Evolutionary conservation across 164 flowering plant genomes (phyloP), one percentile per base, ranked within the genome.

Genomic region (Nymphaea colorata): DNA sequence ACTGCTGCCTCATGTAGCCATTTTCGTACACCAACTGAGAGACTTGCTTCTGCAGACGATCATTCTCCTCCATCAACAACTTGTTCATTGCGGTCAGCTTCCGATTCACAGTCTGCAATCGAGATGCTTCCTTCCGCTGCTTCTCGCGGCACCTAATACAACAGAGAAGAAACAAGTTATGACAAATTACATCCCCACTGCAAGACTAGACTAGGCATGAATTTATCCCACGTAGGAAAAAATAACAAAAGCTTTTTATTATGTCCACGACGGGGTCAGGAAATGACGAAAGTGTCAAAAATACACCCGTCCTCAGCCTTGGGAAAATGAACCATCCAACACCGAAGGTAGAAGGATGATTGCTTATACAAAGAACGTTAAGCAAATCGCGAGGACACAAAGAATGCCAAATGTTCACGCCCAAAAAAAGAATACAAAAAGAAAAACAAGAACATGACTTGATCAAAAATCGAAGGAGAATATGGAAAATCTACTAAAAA

Each of bases 41-140:
- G 68, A 90, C 91, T 80, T 90, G 96, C 75, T 90, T 90, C 78
- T 88, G 96, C 68, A 90, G 74, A 25, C 97, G 87, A 72, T 90
- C 97, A 77, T 90, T 88, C 77, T 90, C 97, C 74, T 90, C 97
- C 94, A 88, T 90, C 78, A 90, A 76, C 75, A 90, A 77, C 84
- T 88, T 88, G 80, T 90, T 90, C 97, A 90, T 88, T 43, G 97
- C 92, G 71, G 79, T 76, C 74, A 90, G 82, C 86, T 88, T 90
- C 79, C 83, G 76, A 76, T 90, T 90, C 17, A 88, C 93, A 2
- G 89, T 84, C 82, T 83, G 88, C 45, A 90, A 86, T 17, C 88
- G 87, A 57, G 89, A 84, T 16, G 94, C 79, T 70, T 90, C 97
- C 71, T 88, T 90, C 71, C 94, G 78, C 77, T 88, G 97, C 82